Evolutionary conservation across 2,329 filamentous ascomycete species (phyloP), one percentile per base, ranked within the genome.

Genomic region (Talaromyces rugulosus): DNA sequence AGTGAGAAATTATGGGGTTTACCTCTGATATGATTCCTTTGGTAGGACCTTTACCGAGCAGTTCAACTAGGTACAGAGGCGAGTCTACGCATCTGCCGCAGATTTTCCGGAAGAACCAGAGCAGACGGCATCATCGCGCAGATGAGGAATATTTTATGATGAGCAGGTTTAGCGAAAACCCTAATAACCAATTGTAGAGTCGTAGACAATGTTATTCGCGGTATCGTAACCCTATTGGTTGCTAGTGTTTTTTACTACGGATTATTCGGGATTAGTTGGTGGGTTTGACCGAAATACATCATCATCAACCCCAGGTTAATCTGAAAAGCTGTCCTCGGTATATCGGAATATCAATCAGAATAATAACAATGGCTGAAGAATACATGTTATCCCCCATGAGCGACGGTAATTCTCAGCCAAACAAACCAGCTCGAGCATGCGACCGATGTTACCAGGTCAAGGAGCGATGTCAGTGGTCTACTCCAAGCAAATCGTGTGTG

Each of bases 371-470:
- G 40, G n/a, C 16, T 7, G 40, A 44, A 18, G n/a, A 18, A n/a
- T 44, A n/a, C 40, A 44, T 44, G n/a, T 44, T 18, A 16, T 16
- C 40, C n/a, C 16, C 16, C 14, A 44, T 44, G 40, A 44, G 40
- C 16, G 40, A 44, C 40, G n/a, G 7, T 14, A 44, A 18, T 18
- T 44, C 40, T 6, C 40, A 44, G 40, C 40, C 40, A 44, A 18
- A 18, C 14, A 44, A 44, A 44, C 40, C 14, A 18, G 16, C 40
- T 44, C 40, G 40, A 1, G 59, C 59, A 23, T 61, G 59, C 34
- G 54, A 61, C 40, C 36, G 59, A 57, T 61, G 59, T 28, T 61
- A 61, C 47, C 18, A 57, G 33, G 40, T 61, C 59, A 61, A 61
- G 44, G 59, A 61, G 51, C 23, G 59, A 57, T 61, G 59, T 52